Conservation (phyloP, 2,329 filamentous ascomycete species). For the Biscogniauxia sp. region DNA sequence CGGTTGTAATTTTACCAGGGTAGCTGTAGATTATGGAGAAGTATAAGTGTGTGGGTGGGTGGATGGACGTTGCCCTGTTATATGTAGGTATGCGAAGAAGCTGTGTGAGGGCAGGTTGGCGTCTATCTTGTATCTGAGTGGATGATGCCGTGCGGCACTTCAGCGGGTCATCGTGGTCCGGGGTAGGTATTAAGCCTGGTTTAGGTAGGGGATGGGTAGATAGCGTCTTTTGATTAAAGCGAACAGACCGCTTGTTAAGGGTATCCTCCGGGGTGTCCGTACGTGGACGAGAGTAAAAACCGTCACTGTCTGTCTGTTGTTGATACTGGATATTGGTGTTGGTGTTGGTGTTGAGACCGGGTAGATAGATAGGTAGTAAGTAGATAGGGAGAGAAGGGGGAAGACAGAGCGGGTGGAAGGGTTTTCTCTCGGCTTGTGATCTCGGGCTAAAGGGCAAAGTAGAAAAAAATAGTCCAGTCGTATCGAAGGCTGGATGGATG, state of each 20-base stretch:
- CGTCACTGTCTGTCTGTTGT: too few relatives aligned
- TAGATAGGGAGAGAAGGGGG: too few relatives aligned
- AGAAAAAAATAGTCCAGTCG: neutral
- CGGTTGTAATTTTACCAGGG: neutral
- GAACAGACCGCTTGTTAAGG: neutral
- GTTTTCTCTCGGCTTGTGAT: slow-evolving; percentile 10
- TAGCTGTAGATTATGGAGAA: neutral
- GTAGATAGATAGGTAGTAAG: too few relatives aligned
- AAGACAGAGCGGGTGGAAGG: neutral
- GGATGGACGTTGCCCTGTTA: neutral
- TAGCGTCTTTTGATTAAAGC: neutral
- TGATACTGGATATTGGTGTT: neutral
- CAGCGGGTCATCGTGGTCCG: neutral
- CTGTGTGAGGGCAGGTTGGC: neutral
- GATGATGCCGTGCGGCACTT: neutral
- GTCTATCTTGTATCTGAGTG: neutral
- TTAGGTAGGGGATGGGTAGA: too few relatives aligned
- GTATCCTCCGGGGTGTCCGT: neutral
- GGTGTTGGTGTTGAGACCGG: too few relatives aligned
- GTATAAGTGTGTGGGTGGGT: neutral
- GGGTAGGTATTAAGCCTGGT: neutral
- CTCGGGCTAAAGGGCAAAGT: neutral
- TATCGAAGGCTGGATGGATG: neutral
- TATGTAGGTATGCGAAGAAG: neutral
- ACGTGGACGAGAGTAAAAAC: neutral